Evolutionary conservation across 139 green algal genomes (phyloP).

Genomic region (Chlorella ohadii): DNA sequence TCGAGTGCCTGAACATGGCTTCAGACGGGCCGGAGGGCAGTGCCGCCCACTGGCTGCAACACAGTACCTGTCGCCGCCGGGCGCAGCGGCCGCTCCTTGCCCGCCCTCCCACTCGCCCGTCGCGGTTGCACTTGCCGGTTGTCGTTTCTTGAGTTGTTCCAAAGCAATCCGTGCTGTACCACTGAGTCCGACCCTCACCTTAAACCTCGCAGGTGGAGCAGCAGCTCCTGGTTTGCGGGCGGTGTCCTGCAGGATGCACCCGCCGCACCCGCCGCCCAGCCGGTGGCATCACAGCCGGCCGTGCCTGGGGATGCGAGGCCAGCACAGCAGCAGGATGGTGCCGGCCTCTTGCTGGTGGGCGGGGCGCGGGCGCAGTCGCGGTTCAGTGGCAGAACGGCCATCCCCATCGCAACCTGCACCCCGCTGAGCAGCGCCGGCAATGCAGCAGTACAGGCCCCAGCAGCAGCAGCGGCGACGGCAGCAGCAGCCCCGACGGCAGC

Average conservation of each 20-base stretch:
- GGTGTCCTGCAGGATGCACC: neutral
- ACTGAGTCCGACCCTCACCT: too few relatives aligned
- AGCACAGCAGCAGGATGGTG: neutral
- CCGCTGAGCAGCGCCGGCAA: neutral
- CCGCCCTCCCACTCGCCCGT: too few relatives aligned
- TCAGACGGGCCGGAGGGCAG: too few relatives aligned
- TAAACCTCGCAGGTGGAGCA: neutral
- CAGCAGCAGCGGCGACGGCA: neutral
- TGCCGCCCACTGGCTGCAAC: too few relatives aligned
- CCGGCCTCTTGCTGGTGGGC: neutral
- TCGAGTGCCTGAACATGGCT: too few relatives aligned
- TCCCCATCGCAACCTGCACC: conserved; percentile 27
- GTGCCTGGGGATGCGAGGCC: neutral
- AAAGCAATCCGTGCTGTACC: too few relatives aligned
- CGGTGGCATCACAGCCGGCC: neutral
- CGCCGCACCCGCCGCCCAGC: neutral
- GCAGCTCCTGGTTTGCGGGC: conserved; percentile 1
- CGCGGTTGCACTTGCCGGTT: too few relatives aligned
- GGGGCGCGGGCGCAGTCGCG: conserved; percentile 41
- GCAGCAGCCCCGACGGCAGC: neutral
- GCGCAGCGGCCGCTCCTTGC: too few relatives aligned
- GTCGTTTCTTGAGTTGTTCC: too few relatives aligned
- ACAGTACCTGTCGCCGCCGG: too few relatives aligned
- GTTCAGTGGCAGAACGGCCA: conserved; percentile 43
- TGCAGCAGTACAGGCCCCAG: neutral